Evolutionary conservation across 805 yeast species (phyloP).

Genomic region (Saccharomycopsis lassenensis): DNA sequence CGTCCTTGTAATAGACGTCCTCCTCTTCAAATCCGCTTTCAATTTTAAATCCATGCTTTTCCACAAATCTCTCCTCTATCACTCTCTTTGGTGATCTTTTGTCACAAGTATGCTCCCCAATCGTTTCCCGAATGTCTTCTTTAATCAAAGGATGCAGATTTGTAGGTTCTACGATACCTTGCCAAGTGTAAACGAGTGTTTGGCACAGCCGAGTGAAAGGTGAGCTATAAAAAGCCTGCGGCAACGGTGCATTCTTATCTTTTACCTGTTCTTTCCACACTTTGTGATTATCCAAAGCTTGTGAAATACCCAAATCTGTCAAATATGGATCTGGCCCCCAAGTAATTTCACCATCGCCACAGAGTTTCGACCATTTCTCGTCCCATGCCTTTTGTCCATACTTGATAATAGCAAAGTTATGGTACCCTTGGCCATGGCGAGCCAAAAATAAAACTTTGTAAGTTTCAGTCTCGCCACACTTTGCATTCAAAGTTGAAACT

Average conservation of each 20-base stretch:
- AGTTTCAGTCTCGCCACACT: conserved; percentile 21
- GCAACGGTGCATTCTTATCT: conserved; percentile 41
- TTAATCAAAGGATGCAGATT: conserved; percentile 20
- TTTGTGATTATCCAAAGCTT: conserved; percentile 39
- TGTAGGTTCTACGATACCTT: conserved; percentile 25
- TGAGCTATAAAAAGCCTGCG: conserved; percentile 43
- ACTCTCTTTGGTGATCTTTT: conserved; percentile 32
- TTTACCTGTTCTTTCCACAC: conserved; percentile 31
- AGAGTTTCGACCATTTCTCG: conserved; percentile 37
- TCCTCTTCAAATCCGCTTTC: conserved; percentile 37
- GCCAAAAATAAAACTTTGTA: conserved; percentile 45
- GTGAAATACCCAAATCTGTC: conserved; percentile 43
- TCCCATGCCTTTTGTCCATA: conserved; percentile 54
- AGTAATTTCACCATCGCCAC: conserved; percentile 42
- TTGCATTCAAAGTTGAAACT: conserved; percentile 28
- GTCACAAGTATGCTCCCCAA: conserved; percentile 52
- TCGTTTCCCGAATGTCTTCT: conserved; percentile 49
- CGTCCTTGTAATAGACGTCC: conserved; percentile 32
- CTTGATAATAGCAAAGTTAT: conserved; percentile 42
- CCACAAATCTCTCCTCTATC: conserved; percentile 27
- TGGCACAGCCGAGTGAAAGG: conserved; percentile 57
- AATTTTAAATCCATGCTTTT: conserved; percentile 29
- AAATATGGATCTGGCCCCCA: conserved; percentile 56
- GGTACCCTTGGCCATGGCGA: conserved; percentile 65
- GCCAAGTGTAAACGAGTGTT: conserved; percentile 44